phyloP scores from a whole-genome alignment of 192 early-diverging fungal genomes.

The Coemansia sp. region DNA sequence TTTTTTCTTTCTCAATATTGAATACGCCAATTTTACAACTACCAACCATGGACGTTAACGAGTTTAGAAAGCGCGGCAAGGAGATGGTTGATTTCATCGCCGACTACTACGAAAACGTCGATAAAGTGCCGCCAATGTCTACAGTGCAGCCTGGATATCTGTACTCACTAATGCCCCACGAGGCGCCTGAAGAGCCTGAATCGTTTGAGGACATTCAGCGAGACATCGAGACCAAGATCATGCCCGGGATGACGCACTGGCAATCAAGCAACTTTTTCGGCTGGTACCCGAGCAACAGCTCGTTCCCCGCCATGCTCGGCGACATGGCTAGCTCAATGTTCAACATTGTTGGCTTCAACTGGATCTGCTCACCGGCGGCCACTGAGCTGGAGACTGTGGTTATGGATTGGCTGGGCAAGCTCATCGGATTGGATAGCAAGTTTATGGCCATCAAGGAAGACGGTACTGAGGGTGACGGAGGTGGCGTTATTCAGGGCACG shows the following conservation, averaged over 20 bases:
- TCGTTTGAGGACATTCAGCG: slow-evolving; percentile 47
- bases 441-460: slow-evolving; percentile 53
- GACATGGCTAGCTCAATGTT: slow-evolving; percentile 68
- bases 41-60: slow-evolving; percentile 44
- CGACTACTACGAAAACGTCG: slow-evolving; percentile 61
- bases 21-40: slow-evolving; percentile 51
- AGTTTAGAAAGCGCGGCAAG: slow-evolving; percentile 63
- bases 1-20: slow-evolving; percentile 44
- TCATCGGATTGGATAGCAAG: slow-evolving; percentile 59
- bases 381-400: slow-evolving; percentile 66
- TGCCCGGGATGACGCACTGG: slow-evolving; percentile 72
- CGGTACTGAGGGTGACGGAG: slow-evolving; percentile 56
- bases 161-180: slow-evolving; percentile 53
- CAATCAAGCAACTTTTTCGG: slow-evolving; percentile 68
- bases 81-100: slow-evolving; percentile 62
- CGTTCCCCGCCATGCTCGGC: slow-evolving; percentile 60
- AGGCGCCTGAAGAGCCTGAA: slow-evolving; percentile 59
- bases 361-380: slow-evolving; percentile 60
- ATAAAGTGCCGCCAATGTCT: slow-evolving; percentile 50
- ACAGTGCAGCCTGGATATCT: slow-evolving; percentile 62
- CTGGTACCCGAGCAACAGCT: slow-evolving; percentile 59
- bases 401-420: slow-evolving; percentile 66
- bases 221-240: slow-evolving; percentile 60
- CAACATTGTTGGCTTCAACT: slow-evolving; percentile 58
- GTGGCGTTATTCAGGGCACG: slow-evolving; percentile 66